Percentiles rank a stretch among this genome's conserved stretches.
Conservation (phyloP, 805 yeast genomes). For the Tetrapisispora iriomotensis region DNA sequence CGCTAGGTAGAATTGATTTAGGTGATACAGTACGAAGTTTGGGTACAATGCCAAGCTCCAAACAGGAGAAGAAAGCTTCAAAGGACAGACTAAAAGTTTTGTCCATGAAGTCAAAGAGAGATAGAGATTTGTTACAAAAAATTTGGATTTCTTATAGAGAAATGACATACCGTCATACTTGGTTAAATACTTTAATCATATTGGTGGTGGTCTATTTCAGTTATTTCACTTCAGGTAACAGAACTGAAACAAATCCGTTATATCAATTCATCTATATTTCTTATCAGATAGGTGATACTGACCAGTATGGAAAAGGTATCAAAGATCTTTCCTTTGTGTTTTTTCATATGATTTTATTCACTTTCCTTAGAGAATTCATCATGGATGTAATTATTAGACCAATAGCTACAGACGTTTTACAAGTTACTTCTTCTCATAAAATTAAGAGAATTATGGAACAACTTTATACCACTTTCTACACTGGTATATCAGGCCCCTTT, state of each 20-base stretch:
- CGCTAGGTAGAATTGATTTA: slow-evolving; percentile 63
- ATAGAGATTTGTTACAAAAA: slow-evolving; percentile 46
- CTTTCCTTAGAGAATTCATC: slow-evolving; percentile 80
- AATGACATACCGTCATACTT: slow-evolving; percentile 47
- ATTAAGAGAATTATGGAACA: slow-evolving; percentile 86
- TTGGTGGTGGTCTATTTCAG: slow-evolving; percentile 33
- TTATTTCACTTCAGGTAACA: slow-evolving; percentile 49
- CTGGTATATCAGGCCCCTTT: slow-evolving; percentile 68
- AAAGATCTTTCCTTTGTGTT: slow-evolving; percentile 73
- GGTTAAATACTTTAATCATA: slow-evolving; percentile 59
- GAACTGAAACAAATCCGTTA: slow-evolving; percentile 49
- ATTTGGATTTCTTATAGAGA: slow-evolving; percentile 51
- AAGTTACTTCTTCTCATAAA: slow-evolving; percentile 36
- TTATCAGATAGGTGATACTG: slow-evolving; percentile 50
- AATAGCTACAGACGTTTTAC: slow-evolving; percentile 46
- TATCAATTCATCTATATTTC: slow-evolving; percentile 57
- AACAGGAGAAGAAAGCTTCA: slow-evolving; percentile 34
- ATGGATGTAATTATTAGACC: slow-evolving; percentile 81
- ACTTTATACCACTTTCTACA: slow-evolving; percentile 73
- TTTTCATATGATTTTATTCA: slow-evolving; percentile 77
- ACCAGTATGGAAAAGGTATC: slow-evolving; percentile 74
- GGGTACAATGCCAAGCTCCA: slow-evolving; percentile 51
- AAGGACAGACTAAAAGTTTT: slow-evolving; percentile 29
- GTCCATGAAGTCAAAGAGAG: slow-evolving; percentile 31
- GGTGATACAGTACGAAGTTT: slow-evolving; percentile 66